Conservation (phyloP, 176 grass and related monocot species). For the Lolium perenne region DNA sequence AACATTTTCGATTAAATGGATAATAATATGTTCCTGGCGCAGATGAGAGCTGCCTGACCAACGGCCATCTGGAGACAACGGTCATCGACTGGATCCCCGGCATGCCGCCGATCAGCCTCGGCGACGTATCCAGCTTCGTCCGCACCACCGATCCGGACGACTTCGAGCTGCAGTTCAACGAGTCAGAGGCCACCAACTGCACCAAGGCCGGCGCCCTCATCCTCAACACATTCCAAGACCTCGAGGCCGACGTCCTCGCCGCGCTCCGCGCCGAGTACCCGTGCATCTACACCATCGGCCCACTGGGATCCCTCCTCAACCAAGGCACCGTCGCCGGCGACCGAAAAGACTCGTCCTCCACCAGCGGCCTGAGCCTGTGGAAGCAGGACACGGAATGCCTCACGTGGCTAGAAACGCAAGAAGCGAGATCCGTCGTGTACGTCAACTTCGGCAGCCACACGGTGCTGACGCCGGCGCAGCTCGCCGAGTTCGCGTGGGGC, state of each 20-base stretch:
- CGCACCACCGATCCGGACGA: neutral
- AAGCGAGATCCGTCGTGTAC: conserved; percentile 56
- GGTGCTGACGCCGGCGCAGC: neutral
- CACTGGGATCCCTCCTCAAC: neutral
- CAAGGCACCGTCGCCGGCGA: neutral
- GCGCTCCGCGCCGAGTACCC: neutral
- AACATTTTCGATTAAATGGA: neutral
- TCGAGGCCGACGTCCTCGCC: neutral
- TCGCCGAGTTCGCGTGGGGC: neutral
- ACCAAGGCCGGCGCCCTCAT: neutral
- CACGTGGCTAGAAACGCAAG: neutral
- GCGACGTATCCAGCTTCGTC: neutral
- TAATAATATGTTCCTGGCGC: neutral
- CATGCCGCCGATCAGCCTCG: neutral
- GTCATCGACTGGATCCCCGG: neutral
- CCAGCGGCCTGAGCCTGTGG: neutral
- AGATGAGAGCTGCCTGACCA: neutral
- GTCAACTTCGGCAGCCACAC: conserved; percentile 81
- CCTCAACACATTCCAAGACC: neutral
- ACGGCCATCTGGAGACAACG: neutral
- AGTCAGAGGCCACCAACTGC: neutral
- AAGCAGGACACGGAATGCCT: neutral
- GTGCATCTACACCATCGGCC: neutral
- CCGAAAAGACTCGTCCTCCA: neutral
- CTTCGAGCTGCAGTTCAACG: neutral